Conservation (phyloP, 768 basidiomycete genomes). For the Suillus clintonianus region DNA sequence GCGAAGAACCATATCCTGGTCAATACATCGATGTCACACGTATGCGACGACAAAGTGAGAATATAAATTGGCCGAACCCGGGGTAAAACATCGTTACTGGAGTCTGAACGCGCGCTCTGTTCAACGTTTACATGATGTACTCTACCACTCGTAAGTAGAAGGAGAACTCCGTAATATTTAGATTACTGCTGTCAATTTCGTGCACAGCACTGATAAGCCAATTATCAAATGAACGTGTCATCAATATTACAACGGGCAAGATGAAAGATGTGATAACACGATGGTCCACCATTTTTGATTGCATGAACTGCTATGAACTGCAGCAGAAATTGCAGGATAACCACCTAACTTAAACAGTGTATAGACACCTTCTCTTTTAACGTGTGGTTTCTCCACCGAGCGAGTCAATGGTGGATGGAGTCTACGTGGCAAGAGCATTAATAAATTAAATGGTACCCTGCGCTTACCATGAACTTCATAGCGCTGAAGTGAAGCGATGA, state of each 20-base stretch:
- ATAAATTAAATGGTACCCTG: not conserved
- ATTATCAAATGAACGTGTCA: not conserved
- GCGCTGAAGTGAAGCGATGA: not conserved
- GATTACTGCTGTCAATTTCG: not conserved
- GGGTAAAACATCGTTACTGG: slow-evolving; percentile 33
- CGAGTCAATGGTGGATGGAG: not conserved
- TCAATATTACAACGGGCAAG: not conserved
- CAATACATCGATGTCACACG: slow-evolving; percentile 77
- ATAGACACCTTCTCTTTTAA: not conserved
- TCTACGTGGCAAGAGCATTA: not conserved
- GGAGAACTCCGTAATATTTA: not conserved
- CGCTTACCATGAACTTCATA: not conserved
- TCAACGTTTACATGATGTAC: not conserved
- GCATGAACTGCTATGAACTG: not conserved
- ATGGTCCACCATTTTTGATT: not conserved
- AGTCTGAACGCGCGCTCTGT: not conserved
- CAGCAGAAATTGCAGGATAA: not conserved
- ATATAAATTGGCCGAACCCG: slow-evolving; percentile 74
- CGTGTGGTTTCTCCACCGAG: not conserved
- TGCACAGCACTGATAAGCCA: slow-evolving; percentile 6
- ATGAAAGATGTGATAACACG: not conserved
- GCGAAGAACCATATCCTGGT: slow-evolving; percentile 69
- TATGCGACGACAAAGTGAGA: slow-evolving; percentile 54
- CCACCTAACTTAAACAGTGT: not conserved
- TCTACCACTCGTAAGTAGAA: not conserved